A percentile compares a stretch with the other conserved stretches of the same genome.
Conservation (phyloP, 805 yeast species). For the Vanderwaltozyma polyspora region DNA sequence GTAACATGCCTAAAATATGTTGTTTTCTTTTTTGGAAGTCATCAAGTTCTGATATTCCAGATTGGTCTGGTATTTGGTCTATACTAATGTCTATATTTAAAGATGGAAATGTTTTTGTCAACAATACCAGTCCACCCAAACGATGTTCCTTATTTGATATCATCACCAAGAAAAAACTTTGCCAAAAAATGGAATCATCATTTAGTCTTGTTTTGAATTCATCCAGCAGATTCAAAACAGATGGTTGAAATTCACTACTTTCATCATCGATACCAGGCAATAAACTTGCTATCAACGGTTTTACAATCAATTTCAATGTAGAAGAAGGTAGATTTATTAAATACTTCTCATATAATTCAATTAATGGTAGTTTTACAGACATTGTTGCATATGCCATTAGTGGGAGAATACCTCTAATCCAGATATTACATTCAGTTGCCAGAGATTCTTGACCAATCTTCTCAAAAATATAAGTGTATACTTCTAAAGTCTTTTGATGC, state of each 20-base stretch:
- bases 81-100: constrained; percentile 30
- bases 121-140: constrained; percentile 75
- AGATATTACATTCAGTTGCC: constrained; percentile 46
- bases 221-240: constrained; percentile 50
- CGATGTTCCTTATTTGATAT: constrained; percentile 71
- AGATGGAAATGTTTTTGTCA: constrained; percentile 47
- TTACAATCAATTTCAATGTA: constrained; percentile 43
- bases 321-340: constrained; percentile 41
- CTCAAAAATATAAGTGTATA: constrained; percentile 60
- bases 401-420: constrained; percentile 93
- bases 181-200: constrained; percentile 81
- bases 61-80: constrained; percentile 34
- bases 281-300: constrained; percentile 62
- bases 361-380: constrained; percentile 69
- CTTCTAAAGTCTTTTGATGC: constrained; percentile 74
- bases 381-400: constrained; percentile 80
- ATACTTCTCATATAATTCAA: constrained; percentile 47
- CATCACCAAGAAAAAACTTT: constrained; percentile 59
- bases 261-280: constrained; percentile 91
- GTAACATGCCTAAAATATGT: constrained; percentile 34
- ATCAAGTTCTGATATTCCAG: background rate
- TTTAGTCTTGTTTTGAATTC: constrained; percentile 42
- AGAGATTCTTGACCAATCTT: constrained; percentile 47
- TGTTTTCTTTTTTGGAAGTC: background rate
- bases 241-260: constrained; percentile 66